Base-by-base conservation (phyloP, 2,329 filamentous ascomycete genomes). In the Microcera coccophila region DNA sequence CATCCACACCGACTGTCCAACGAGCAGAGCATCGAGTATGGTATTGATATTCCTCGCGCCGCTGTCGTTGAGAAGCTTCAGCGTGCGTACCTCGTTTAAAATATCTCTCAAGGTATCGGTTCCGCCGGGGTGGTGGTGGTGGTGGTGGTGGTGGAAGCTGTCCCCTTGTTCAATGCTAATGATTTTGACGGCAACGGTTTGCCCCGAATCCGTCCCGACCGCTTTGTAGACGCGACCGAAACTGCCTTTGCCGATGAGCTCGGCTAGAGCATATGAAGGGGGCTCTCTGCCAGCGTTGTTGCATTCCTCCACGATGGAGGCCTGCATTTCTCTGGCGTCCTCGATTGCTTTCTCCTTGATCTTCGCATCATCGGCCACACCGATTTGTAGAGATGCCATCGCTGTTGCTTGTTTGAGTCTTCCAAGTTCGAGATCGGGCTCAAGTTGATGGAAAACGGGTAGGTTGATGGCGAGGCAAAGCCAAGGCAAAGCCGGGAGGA, bases 1-100 rank as follows among this genome's bases (percentile, higher is more conserved):
- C 71, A 93, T 87, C 88, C 88, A 94, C 69, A 94, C 83, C 47
- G 87, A 80, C 54, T 85, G 82, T 32, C 85, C 85, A 28, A 91
- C 81, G 8, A 85, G 81, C 16, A 90, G 74, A 4, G 86, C 86
- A 52, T 90, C 87, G 54, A 90, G 82, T 39, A 91, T 84, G 54
- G 83, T 78, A 61, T 91, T 93, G 67, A 94, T 82, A 59, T 91
- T 91, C 53, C 78, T 78, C 15, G 87, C 87, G 36, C 82, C 84
- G 52, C 77, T 85, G 52, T 87, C 83, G 57, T 84, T 82, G 38
- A 94, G 73, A 44, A 86, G 72, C 56, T 87, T 81, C 38, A 94
- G 70, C 18, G 87, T 76, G 48, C 74, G 79, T 56, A 85, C 78
- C 63, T 85, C 81, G 57, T 84, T 84, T 53, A 84, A 69, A 44